phyloP scores from a whole-genome alignment of 306 rosid genomes.

The Cicer chorassanicum region DNA sequence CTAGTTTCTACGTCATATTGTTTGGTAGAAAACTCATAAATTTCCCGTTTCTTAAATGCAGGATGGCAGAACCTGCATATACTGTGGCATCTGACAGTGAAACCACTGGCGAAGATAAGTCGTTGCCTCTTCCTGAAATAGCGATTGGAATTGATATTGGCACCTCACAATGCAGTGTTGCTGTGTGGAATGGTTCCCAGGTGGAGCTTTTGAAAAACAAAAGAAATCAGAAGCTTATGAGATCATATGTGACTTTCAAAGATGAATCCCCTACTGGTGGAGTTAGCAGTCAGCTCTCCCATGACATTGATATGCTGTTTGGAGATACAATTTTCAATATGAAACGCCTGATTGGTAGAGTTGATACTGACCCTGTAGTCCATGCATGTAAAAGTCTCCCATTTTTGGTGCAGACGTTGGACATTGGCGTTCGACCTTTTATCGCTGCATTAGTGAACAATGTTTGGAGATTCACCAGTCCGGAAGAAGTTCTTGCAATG shows the following conservation, averaged over 20 bases:
- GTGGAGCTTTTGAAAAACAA: conserved; percentile 76
- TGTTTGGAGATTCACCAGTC: conserved; percentile 82
- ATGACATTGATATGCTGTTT: conserved; percentile 67
- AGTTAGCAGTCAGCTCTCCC: conserved; percentile 55
- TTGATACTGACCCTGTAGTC: conserved; percentile 85
- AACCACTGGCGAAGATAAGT: conserved; percentile 71
- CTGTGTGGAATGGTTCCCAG: conserved; percentile 83
- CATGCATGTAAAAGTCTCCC: conserved; percentile 78
- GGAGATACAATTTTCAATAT: conserved; percentile 86
- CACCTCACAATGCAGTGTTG: conserved; percentile 87
- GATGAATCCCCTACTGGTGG: conserved; percentile 73
- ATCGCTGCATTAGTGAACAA: conserved; percentile 79
- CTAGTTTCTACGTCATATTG: neutral
- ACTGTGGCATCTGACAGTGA: conserved; percentile 88
- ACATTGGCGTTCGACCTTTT: conserved; percentile 80
- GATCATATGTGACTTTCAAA: conserved; percentile 77
- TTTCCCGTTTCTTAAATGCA: conserved; percentile 45
- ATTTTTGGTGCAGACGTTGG: conserved; percentile 84
- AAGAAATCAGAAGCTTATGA: conserved; percentile 75
- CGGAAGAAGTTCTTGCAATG: conserved; percentile 82
- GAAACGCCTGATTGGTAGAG: conserved; percentile 89
- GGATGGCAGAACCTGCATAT: conserved; percentile 84
- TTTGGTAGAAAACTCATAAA: conserved; percentile 10
- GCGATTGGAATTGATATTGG: conserved; percentile 88
- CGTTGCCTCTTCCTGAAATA: conserved; percentile 63